Base-by-base conservation (phyloP, 345 rosid genomes). In the Hibiscus tridactylites region DNA sequence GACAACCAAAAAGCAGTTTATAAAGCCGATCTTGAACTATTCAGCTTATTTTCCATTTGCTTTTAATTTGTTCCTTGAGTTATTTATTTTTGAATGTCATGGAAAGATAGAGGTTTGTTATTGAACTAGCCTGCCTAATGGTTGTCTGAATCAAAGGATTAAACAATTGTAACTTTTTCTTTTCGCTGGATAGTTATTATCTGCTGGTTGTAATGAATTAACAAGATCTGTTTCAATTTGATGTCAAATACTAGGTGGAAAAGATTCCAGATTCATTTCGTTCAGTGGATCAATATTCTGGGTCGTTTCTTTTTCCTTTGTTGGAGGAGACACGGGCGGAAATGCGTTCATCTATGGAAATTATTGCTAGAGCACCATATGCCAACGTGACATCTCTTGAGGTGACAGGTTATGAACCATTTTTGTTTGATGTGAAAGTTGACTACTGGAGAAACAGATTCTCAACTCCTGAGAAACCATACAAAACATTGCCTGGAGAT, bases 321-420 rank as follows among this genome's bases (percentile, higher is more conserved):
- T 58, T 84, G 71, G 90, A 87, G 68, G 88, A 87, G 75, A 83
- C 88, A 1, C 60, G 88, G 9, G 78, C 81, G 0, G 68, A 47
- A 17, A 37, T 87, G 35, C 29, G 4, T 64, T 84, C 87, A 29
- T 42, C 77, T 19, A 28, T 84, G 63, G 76, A 84, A 5, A 33
- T 10, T 12, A 76, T 84, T 6, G 73, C 76, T 21, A 29, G 31
- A 17, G 79, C 81, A 6, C 88, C 90, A 17, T 77, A 39, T 65
- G 76, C 88, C 33, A 37, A 78, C 19, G 79, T 81, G 9, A 60
- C 31, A 16, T 21, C 24, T 21, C 24, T 21, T 21, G 24, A 21
- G 24, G 24, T 21, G 24, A 21, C 0, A 21, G 24, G 24, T 21
- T 21, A 21, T 21, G 24, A 21, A 21, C 24, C 24, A 21, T 21